phyloP scores from a whole-genome alignment of 2,329 filamentous ascomycete genomes.

The Zymoseptoria passerinii region DNA sequence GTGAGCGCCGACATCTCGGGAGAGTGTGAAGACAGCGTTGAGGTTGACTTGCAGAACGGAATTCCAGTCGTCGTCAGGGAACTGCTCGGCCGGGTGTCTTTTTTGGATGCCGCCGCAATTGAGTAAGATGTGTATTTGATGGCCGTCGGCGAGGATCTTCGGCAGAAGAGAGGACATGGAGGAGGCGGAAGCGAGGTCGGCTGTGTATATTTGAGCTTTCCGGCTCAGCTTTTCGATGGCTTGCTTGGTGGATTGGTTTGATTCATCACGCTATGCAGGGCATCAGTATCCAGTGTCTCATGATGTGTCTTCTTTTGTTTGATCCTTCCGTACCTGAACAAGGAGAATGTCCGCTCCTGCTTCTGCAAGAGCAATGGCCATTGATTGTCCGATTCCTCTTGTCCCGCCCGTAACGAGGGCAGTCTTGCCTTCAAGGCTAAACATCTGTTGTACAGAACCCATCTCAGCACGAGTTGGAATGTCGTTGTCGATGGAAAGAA shows the following conservation, averaged over 20 bases:
- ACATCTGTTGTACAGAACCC: slow-evolving; percentile 36
- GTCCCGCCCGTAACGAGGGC: slow-evolving; percentile 45
- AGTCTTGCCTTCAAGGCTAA: slow-evolving; percentile 43
- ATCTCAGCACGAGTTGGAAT: slow-evolving; percentile 13
- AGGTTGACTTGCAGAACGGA: slow-evolving; percentile 83
- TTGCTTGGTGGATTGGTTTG: slow-evolving; percentile 50
- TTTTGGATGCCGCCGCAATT: slow-evolving; percentile 84
- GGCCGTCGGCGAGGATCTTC: slow-evolving; percentile 51
- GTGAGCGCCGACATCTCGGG: slow-evolving; percentile 69
- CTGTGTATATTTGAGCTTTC: slow-evolving; percentile 58
- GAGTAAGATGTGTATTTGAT: slow-evolving; percentile 65
- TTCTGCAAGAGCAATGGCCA: slow-evolving; percentile 44
- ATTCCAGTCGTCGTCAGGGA: slow-evolving; percentile 70
- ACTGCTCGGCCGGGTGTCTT: slow-evolving; percentile 64
- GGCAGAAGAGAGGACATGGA: slow-evolving; percentile 56
- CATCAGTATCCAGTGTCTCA: background rate
- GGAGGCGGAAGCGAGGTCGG: slow-evolving; percentile 55
- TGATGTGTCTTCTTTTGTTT: background rate
- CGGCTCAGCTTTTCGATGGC: slow-evolving; percentile 58
- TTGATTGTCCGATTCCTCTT: slow-evolving; percentile 43
- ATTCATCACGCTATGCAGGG: slow-evolving; percentile 43
- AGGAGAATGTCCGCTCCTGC: slow-evolving; percentile 45
- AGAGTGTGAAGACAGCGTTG: slow-evolving; percentile 67
- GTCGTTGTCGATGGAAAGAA: background rate
- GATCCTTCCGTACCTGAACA: slow-evolving; percentile 34